Conservation (phyloP, 1,284 basidiomycete species). For the Dichomitus squalens region DNA sequence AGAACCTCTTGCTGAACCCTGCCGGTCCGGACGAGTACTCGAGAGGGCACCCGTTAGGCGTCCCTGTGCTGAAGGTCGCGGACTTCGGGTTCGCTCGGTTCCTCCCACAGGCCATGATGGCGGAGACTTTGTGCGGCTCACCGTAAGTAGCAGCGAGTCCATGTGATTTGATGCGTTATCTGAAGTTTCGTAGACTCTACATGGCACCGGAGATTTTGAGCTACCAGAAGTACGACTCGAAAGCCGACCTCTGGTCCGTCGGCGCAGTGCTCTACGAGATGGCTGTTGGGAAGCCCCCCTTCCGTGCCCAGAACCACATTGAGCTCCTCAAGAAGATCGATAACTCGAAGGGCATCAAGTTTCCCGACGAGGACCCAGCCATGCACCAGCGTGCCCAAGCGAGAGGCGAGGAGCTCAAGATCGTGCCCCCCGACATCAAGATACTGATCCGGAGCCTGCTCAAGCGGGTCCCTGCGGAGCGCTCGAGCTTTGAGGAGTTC, state of each 20-base stretch:
- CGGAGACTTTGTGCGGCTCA: constrained; percentile 97
- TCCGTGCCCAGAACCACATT: constrained; percentile 94
- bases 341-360: constrained; percentile 81
- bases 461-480: constrained; percentile 83
- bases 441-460: constrained; percentile 82
- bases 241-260: constrained; percentile 97
- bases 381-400: constrained; percentile 36
- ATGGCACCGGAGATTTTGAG: constrained; percentile 99
- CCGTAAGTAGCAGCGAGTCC: constrained; percentile 59
- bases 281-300: constrained; percentile 91
- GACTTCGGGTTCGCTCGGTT: constrained; percentile 98
- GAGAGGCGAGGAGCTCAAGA: constrained; percentile 47
- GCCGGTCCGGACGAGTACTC: constrained; percentile 78
- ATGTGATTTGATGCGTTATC: not conserved
- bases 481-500: constrained; percentile 92
- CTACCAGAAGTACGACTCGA: constrained; percentile 98
- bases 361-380: constrained; percentile 84
- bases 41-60: constrained; percentile 87
- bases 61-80: constrained; percentile 94
- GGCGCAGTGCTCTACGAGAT: constrained; percentile 98
- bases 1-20: constrained; percentile 91
- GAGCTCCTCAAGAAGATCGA: constrained; percentile 96
- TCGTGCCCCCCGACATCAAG: constrained; percentile 87
- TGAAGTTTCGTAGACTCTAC: constrained; percentile 66
- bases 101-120: constrained; percentile 90